Conservation (phyloP, 2,329 filamentous ascomycete species). For the Penicillium fuscoglaucum region DNA sequence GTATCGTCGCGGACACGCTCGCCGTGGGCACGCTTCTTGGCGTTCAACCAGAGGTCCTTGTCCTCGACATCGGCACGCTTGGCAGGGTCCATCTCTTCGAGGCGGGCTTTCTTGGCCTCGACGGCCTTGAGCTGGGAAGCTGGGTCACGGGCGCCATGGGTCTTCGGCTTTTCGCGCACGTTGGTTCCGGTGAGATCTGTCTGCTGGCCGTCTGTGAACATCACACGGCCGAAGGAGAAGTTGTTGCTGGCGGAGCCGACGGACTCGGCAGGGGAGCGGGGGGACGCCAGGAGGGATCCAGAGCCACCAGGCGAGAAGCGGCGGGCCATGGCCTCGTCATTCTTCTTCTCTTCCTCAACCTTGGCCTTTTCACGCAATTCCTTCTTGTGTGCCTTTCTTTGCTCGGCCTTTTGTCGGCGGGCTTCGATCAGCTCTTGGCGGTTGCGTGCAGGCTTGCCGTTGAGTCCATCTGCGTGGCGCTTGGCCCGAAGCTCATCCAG, state of each 20-base stretch:
- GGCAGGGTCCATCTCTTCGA: conserved; percentile 71
- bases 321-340: conserved; percentile 58
- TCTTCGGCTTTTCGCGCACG: conserved; percentile 67
- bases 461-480: conserved; percentile 80
- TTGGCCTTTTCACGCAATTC: conserved; percentile 75
- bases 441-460: conserved; percentile 79
- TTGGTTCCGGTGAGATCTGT: conserved; percentile 68
- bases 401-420: conserved; percentile 80
- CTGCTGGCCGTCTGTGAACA: conserved; percentile 81
- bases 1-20: conserved; percentile 88
- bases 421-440: conserved; percentile 90
- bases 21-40: conserved; percentile 83
- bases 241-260: conserved; percentile 55
- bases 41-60: conserved; percentile 92
- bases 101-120: conserved; percentile 79
- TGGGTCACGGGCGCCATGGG: conserved; percentile 79
- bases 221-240: conserved; percentile 88
- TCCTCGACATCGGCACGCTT: conserved; percentile 86
- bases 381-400: conserved; percentile 86
- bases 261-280: conserved; percentile 51
- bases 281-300: conserved; percentile 58
- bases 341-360: conserved; percentile 69
- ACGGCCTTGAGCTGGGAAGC: conserved; percentile 82
- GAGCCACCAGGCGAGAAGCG: conserved; percentile 58
- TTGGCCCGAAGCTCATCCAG: conserved; percentile 82